Evolutionary conservation across 371 early-diverging fungal genomes (phyloP).

Genomic region (Basidiobolus meristosporus): DNA sequence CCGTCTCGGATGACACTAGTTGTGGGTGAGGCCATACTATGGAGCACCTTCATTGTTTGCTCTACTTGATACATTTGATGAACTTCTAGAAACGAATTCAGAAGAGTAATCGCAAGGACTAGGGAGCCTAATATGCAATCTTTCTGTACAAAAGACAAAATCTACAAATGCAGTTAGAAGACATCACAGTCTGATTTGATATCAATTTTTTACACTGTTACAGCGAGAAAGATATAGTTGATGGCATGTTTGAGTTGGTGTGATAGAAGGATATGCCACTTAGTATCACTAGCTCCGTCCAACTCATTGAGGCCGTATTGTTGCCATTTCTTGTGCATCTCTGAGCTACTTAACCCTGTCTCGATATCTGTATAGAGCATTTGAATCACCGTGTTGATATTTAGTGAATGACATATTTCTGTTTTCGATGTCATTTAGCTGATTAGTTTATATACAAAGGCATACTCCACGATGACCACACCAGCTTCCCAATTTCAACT

Average conservation of each 20-base stretch:
- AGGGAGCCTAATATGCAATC: conserved; percentile 46
- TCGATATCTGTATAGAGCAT: too few relatives aligned
- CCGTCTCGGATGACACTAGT: conserved; percentile 65
- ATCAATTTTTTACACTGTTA: conserved; percentile 14
- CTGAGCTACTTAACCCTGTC: too few relatives aligned
- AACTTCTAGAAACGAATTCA: conserved; percentile 69
- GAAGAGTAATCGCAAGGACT: conserved; percentile 45
- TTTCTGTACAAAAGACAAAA: conserved; percentile 24
- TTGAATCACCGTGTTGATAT: too few relatives aligned
- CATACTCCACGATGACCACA: too few relatives aligned
- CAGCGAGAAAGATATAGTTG: conserved; percentile 60
- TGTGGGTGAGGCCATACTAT: conserved; percentile 56
- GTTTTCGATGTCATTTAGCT: too few relatives aligned
- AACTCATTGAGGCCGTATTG: conserved; percentile 61
- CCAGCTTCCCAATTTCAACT: too few relatives aligned
- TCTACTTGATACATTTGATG: conserved; percentile 78
- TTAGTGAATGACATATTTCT: too few relatives aligned
- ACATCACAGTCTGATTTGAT: not conserved
- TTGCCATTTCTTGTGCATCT: conserved; percentile 2
- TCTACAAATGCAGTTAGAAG: conserved; percentile 7
- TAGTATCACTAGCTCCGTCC: conserved; percentile 32
- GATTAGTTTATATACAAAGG: too few relatives aligned
- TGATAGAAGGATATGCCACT: conserved; percentile 45
- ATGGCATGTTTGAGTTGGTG: conserved; percentile 67
- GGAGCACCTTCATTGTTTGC: conserved; percentile 69